phyloP scores from a whole-genome alignment of 345 rosid species.

The Salix koriyanagi region DNA sequence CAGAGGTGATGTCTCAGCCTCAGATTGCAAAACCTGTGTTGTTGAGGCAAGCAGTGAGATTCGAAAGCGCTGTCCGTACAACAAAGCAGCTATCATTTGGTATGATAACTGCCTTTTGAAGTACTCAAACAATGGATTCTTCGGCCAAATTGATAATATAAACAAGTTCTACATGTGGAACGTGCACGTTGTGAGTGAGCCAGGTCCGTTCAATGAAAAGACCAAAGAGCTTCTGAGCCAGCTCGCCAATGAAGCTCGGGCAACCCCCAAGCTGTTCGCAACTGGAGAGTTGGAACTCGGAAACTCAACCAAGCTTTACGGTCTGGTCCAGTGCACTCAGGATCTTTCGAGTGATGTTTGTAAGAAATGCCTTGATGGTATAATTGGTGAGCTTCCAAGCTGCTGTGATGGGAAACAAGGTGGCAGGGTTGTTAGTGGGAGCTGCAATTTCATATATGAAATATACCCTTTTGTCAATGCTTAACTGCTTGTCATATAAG shows the following conservation, averaged over 20 bases:
- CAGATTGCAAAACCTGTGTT: background rate
- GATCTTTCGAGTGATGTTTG: background rate
- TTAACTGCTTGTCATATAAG: background rate
- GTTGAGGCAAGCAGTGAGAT: background rate
- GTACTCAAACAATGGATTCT: conserved; percentile 6
- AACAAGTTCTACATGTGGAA: conserved; percentile 2
- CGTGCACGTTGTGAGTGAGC: background rate
- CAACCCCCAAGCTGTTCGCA: background rate
- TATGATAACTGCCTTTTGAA: conserved; percentile 11
- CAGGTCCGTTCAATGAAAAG: background rate
- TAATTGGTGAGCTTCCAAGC: background rate
- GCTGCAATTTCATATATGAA: conserved; percentile 3
- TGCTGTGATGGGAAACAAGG: conserved; percentile 5
- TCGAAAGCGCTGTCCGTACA: background rate
- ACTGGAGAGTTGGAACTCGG: background rate
- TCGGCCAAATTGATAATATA: background rate
- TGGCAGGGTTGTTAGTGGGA: conserved; percentile 2
- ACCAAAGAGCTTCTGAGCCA: background rate
- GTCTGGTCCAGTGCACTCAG: background rate
- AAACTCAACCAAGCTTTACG: background rate
- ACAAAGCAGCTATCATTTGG: conserved; percentile 2
- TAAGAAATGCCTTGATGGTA: background rate
- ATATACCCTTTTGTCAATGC: conserved; percentile 1
- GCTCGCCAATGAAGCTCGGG: background rate
- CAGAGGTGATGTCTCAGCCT: background rate